Evolutionary conservation across 2,329 filamentous ascomycete genomes (phyloP).

Genomic region (Botrytis byssoidea): DNA sequence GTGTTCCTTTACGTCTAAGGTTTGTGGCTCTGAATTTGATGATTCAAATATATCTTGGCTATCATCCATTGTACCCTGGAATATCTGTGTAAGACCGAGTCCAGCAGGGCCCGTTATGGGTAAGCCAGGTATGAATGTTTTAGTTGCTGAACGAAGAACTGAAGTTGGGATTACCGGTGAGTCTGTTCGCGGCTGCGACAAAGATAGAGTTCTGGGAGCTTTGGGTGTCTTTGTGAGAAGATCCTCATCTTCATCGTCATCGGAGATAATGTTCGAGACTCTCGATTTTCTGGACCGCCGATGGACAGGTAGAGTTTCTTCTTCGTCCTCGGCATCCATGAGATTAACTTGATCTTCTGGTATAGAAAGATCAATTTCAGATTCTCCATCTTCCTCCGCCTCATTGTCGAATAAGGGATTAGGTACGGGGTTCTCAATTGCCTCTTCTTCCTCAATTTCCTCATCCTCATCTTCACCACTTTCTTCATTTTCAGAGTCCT

Average conservation of each 20-base stretch:
- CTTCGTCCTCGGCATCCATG: conserved; percentile 35
- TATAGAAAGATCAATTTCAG: conserved; percentile 35
- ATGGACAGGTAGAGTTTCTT: conserved; percentile 31
- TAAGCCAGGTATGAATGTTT: conserved; percentile 68
- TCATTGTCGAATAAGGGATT: conserved; percentile 38
- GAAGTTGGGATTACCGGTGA: conserved; percentile 58
- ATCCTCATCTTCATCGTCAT: conserved; percentile 46
- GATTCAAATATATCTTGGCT: conserved; percentile 43
- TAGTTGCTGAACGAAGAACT: conserved; percentile 65
- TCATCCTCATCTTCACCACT: conserved; percentile 21
- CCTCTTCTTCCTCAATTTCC: conserved; percentile 47
- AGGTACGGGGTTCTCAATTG: conserved; percentile 39
- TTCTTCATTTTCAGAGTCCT: conserved; percentile 42
- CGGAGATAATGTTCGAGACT: conserved; percentile 40
- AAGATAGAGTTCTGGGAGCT: conserved; percentile 32
- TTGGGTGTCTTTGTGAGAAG: conserved; percentile 28
- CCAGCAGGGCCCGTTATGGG: conserved; percentile 60
- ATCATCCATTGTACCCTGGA: conserved; percentile 82
- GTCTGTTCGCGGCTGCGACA: conserved; percentile 40
- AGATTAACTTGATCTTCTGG: conserved; percentile 34
- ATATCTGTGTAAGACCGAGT: conserved; percentile 83
- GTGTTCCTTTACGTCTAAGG: conserved; percentile 38
- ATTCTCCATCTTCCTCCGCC: conserved; percentile 42
- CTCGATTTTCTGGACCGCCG: conserved; percentile 27
- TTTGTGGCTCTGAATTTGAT: conserved; percentile 30